phyloP scores from a whole-genome alignment of 2,329 filamentous ascomycete species.

The Macrophomina phaseolina region DNA sequence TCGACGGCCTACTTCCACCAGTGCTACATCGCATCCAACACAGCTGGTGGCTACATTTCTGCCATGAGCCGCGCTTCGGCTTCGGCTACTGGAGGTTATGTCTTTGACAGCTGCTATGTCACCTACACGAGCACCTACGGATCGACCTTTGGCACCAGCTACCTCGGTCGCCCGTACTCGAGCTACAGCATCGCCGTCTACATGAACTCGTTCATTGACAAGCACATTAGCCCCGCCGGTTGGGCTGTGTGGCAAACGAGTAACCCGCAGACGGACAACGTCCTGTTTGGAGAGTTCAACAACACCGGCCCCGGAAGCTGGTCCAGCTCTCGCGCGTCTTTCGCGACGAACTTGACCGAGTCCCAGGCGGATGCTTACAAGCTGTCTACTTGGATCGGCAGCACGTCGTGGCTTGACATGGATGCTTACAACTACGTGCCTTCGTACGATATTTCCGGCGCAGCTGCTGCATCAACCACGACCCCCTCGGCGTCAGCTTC shows the following conservation, averaged over 20 bases:
- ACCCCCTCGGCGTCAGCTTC: slow-evolving; percentile 33
- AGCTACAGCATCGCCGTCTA: slow-evolving; percentile 54
- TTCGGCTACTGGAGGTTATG: slow-evolving; percentile 52
- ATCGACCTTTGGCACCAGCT: slow-evolving; percentile 45
- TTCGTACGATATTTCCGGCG: slow-evolving; percentile 38
- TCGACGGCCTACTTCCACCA: slow-evolving; percentile 44
- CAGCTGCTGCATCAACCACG: slow-evolving; percentile 26
- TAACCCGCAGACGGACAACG: slow-evolving; percentile 40
- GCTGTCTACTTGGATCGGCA: slow-evolving; percentile 47
- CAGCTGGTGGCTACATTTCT: slow-evolving; percentile 32
- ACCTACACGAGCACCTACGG: slow-evolving; percentile 42
- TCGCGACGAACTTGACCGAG: slow-evolving; percentile 45
- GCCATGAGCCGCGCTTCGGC: slow-evolving; percentile 34
- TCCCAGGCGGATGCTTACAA: slow-evolving; percentile 44
- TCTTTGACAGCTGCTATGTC: slow-evolving; percentile 58
- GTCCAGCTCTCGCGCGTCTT: slow-evolving; percentile 40
- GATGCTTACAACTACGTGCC: slow-evolving; percentile 47
- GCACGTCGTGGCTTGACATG: slow-evolving; percentile 51
- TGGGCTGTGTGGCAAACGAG: slow-evolving; percentile 51
- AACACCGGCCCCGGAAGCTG: slow-evolving; percentile 54
- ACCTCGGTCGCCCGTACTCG: slow-evolving; percentile 58
- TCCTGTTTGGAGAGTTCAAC: slow-evolving; percentile 51
- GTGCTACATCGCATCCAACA: slow-evolving; percentile 11
- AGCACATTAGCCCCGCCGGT: slow-evolving; percentile 62
- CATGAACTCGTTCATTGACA: slow-evolving; percentile 55